Base-by-base conservation (phyloP, 257 asterid species). In the Mitragyna speciosa region DNA sequence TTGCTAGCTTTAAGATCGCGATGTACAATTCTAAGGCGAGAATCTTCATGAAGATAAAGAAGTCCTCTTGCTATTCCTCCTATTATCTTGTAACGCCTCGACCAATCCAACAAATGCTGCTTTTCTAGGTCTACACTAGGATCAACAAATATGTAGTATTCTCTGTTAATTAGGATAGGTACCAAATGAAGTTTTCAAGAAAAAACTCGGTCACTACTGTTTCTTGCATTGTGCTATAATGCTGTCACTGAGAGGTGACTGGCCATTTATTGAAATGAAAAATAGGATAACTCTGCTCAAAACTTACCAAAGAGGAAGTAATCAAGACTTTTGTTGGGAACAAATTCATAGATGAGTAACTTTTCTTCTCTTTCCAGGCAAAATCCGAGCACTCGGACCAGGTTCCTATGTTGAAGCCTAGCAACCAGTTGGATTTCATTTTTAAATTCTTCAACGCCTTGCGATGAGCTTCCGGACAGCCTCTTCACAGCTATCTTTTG, bases 1-100 rank as follows among this genome's bases (percentile, higher is more conserved):
- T 85, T 84, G 66, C 85, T 76, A 28, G 87, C 87, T 82, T 82
- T 85, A 69, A 85, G 81, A 75, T 82, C 82, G 3, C 83, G 83
- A 45, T 85, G 85, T 26, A 85, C 72, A 56, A 85, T 82, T 6
- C 45, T 73, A 5, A 85, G 85, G 5, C 85, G 67, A 52, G 87
- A 82, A 78, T 85, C 85, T 51, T 85, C 87, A 33, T 85, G 87
- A 24, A 85, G 79, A 22, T 84, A 84, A 56, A 82, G 70, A 39
- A 85, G 47, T n/a, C 87, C 85, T 43, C 41, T 76, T 0, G 79
- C 83, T 5, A 79, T 52, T 61, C 79, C 81, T 22, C 24, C 49
- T 66, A 85, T 77, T 15, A 82, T 85, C 49, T 79, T 65, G 49
- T 41, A 73, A 4, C 87, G 74, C n/a, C 45, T 82, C 33, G 70